A percentile compares a stretch with the other conserved stretches of the same genome.
These are phyloP conservation scores for Erucastrum elatum DNA, from an alignment of 345 rosid species.

Conservation along the genomic window DNA sequence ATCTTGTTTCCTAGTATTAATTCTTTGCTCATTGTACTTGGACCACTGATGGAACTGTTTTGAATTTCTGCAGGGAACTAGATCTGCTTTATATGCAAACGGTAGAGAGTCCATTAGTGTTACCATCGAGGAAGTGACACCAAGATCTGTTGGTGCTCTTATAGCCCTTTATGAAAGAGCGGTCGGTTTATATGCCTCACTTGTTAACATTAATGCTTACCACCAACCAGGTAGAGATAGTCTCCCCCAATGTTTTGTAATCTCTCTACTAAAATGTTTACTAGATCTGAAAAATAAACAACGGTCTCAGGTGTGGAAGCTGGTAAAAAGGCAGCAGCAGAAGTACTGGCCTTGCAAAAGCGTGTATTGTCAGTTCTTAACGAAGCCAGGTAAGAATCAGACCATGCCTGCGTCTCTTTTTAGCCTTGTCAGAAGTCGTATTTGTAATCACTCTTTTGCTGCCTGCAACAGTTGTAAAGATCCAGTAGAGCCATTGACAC, in stretches of 20 bases:
- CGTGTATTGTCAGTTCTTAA: conserved; percentile 89
- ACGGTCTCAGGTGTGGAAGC: conserved; percentile 84
- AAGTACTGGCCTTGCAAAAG: conserved; percentile 92
- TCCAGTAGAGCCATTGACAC: conserved; percentile 83
- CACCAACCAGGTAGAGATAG: conserved; percentile 81
- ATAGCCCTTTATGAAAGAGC: conserved; percentile 97
- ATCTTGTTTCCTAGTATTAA: too few relatives aligned
- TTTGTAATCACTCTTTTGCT: background rate
- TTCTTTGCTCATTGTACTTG: too few relatives aligned
- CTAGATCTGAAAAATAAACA: conserved; percentile 5
- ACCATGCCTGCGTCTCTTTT: background rate
- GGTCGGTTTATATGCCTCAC: conserved; percentile 86
- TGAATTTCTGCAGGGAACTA: conserved; percentile 74
- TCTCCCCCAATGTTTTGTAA: conserved; percentile 12
- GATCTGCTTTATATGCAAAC: conserved; percentile 92
- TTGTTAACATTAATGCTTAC: conserved; percentile 87
- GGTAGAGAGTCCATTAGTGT: conserved; percentile 85
- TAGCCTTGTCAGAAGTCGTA: too few relatives aligned
- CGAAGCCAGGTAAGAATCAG: conserved; percentile 74
- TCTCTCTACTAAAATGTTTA: background rate
- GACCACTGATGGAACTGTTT: conserved; percentile 12
- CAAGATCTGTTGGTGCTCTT: conserved; percentile 87
- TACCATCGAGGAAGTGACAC: conserved; percentile 88
- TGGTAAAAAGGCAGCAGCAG: conserved; percentile 97
- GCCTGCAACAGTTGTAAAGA: conserved; percentile 76